Percentiles rank a stretch among this genome's conserved stretches.
Conservation (phyloP, 306 rosid genomes). For the Castanea mollissima region DNA sequence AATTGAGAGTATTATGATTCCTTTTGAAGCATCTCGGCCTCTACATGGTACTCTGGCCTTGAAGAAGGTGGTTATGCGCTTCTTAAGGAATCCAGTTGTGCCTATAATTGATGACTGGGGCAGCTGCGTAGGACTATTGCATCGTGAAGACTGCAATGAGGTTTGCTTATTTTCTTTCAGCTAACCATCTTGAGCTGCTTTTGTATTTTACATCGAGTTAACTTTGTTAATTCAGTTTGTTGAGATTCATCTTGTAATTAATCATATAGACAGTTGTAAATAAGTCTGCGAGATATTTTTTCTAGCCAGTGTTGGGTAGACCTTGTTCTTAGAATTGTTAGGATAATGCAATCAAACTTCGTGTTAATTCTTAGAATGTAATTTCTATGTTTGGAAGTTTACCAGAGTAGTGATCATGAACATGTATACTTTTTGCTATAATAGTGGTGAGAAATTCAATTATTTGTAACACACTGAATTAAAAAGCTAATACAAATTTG, state of each 20-base stretch:
- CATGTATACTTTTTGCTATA: not conserved
- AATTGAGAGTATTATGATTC: constrained; percentile 62
- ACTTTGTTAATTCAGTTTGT: not conserved
- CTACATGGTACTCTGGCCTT: constrained; percentile 46
- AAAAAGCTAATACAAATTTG: not conserved
- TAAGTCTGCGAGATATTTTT: not conserved
- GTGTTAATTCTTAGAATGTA: not conserved
- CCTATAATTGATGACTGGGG: constrained; percentile 81
- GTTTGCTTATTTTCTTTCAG: constrained; percentile 25
- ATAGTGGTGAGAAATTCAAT: not conserved
- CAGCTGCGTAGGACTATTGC: constrained; percentile 68
- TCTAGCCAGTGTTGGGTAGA: not conserved
- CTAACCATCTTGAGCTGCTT: not conserved
- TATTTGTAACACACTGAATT: not conserved
- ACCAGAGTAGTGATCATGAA: not conserved
- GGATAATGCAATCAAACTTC: not conserved
- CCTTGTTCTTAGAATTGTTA: not conserved
- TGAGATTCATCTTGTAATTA: not conserved
- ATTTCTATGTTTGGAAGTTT: not conserved
- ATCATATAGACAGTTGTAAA: not conserved
- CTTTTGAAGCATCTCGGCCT: constrained; percentile 62
- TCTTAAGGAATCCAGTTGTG: constrained; percentile 50
- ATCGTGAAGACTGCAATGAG: constrained; percentile 75
- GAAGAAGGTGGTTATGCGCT: constrained; percentile 61
- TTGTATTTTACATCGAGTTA: not conserved